Percentiles rank a stretch among this genome's conserved stretches.
Evolutionary conservation across 306 rosid genomes (phyloP).

Genomic region (Ormosia emarginata): DNA sequence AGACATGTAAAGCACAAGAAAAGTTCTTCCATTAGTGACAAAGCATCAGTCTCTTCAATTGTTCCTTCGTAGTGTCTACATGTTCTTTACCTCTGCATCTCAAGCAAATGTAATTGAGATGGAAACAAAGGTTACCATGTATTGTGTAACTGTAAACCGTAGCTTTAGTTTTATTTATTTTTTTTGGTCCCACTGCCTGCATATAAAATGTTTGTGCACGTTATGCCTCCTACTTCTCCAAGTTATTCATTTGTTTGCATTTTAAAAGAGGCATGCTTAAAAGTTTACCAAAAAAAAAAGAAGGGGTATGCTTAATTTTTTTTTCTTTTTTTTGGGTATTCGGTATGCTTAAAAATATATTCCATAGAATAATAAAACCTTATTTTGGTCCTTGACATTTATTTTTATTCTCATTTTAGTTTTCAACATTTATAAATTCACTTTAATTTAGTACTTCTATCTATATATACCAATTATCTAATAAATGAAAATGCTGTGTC

Average conservation of each 20-base stretch:
- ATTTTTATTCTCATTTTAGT: no score
- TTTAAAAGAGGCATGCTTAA: background rate
- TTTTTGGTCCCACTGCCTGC: slow-evolving; percentile 13
- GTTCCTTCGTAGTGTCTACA: background rate
- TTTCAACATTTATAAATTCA: no score
- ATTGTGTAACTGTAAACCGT: slow-evolving; percentile 31
- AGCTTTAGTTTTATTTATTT: slow-evolving; percentile 20
- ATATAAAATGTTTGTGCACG: slow-evolving; percentile 17
- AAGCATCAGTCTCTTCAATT: slow-evolving; percentile 29
- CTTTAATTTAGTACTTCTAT: no score
- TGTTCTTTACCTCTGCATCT: slow-evolving; percentile 25
- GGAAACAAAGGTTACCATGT: slow-evolving; percentile 26
- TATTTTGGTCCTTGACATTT: no score
- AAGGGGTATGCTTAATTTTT: no score
- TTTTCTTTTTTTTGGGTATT: no score
- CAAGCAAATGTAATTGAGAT: slow-evolving; percentile 33
- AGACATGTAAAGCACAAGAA: slow-evolving; percentile 69
- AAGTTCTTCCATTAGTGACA: slow-evolving; percentile 50
- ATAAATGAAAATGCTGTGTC: no score
- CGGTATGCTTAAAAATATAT: background rate
- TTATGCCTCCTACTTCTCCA: slow-evolving; percentile 2
- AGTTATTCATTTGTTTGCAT: slow-evolving; percentile 19
- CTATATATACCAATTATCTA: no score
- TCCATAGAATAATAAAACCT: background rate
- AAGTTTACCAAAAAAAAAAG: background rate